Percentiles rank a stretch among this genome's conserved stretches.
Conservation (phyloP, 2,329 filamentous ascomycete species). For the Penicillium freii region DNA sequence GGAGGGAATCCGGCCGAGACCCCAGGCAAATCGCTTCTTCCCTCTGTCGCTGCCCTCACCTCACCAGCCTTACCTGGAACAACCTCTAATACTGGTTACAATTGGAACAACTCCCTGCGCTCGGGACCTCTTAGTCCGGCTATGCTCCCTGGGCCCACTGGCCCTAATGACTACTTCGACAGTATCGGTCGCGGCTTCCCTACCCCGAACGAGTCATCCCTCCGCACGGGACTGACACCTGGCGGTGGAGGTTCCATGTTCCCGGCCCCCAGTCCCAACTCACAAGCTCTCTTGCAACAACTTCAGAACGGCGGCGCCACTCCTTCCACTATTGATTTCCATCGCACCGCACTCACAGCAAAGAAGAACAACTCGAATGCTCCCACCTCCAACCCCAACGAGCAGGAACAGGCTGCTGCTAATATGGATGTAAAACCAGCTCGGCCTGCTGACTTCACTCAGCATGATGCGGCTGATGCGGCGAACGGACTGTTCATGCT, state of each 20-base stretch:
- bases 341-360: conserved; percentile 82
- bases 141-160: conserved; percentile 82
- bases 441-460: conserved; percentile 65
- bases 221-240: conserved; percentile 87
- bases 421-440: conserved; percentile 46
- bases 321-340: conserved; percentile 88
- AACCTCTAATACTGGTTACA: conserved; percentile 66
- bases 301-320: conserved; percentile 79
- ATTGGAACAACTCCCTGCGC: conserved; percentile 83
- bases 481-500: conserved; percentile 92
- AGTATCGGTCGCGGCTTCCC: conserved; percentile 80
- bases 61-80: conserved; percentile 81
- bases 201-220: conserved; percentile 92
- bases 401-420: conserved; percentile 37
- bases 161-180: conserved; percentile 83
- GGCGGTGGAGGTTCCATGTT: conserved; percentile 98
- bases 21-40: conserved; percentile 76
- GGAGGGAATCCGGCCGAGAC: conserved; percentile 66
- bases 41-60: conserved; percentile 84
- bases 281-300: conserved; percentile 76
- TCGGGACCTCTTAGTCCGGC: conserved; percentile 93
- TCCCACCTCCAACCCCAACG: conserved; percentile 44
- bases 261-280: conserved; percentile 83
- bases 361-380: conserved; percentile 55
- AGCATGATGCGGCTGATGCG: conserved; percentile 87